Evolutionary conservation across 2,329 filamentous ascomycete genomes (phyloP).

Genomic region (Aureobasidium sp.): DNA sequence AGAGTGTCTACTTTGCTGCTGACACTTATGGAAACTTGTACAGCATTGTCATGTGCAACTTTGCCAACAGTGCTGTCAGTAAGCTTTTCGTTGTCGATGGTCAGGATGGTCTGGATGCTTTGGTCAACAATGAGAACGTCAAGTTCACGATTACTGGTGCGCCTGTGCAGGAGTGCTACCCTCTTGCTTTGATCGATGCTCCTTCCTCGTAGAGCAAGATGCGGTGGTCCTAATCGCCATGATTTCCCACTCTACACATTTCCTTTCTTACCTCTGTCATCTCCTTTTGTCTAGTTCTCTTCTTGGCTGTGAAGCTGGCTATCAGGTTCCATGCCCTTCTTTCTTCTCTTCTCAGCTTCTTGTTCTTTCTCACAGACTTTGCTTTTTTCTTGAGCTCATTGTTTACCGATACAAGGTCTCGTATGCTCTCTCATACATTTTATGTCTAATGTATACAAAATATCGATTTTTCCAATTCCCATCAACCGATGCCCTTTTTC

Average conservation of each 20-base stretch:
- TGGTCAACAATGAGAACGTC: not conserved
- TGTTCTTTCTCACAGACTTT: too few species aligned
- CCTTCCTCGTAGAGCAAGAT: not conserved
- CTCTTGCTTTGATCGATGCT: slow-evolving; percentile 2
- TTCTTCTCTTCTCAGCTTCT: too few species aligned
- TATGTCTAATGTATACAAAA: too few species aligned
- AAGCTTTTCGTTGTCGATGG: not conserved
- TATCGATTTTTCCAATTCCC: too few species aligned
- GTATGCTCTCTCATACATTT: too few species aligned
- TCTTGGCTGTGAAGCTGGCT: not conserved
- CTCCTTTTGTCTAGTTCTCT: not conserved
- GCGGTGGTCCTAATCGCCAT: not conserved
- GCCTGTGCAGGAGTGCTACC: not conserved
- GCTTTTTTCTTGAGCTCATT: too few species aligned
- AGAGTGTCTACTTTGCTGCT: not conserved
- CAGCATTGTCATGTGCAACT: not conserved
- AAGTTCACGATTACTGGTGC: not conserved
- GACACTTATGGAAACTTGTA: not conserved
- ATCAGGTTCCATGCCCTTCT: too few species aligned
- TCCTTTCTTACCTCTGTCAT: not conserved
- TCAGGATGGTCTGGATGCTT: not conserved
- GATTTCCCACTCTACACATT: too few species aligned
- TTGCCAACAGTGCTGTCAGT: not conserved
- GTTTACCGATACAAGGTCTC: too few species aligned
- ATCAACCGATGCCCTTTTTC: too few species aligned